Percentiles rank a stretch among this genome's conserved stretches.
These are phyloP conservation scores for Castanea crenata DNA, from an alignment of 306 rosid genomes.

Conservation along the genomic window DNA sequence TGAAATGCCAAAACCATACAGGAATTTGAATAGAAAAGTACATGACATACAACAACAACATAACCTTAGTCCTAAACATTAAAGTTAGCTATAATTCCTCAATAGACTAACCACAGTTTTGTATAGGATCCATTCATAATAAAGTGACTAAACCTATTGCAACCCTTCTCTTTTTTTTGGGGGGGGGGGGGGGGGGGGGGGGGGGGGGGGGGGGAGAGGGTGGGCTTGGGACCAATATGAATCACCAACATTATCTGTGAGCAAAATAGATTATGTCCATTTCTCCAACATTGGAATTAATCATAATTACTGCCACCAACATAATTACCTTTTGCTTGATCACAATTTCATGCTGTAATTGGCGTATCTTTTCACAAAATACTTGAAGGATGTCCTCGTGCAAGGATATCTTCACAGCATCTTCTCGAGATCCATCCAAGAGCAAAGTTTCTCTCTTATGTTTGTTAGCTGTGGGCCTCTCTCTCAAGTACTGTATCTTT, in stretches of 20 bases:
- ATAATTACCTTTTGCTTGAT: constrained; percentile 60
- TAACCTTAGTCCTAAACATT: neutral
- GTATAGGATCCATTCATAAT: too few relatives aligned
- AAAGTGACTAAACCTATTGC: too few relatives aligned
- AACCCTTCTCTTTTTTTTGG: too few relatives aligned
- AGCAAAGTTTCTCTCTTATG: constrained; percentile 39
- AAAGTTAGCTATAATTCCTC: too few relatives aligned
- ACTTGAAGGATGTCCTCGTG: constrained; percentile 71
- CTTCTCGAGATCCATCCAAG: constrained; percentile 32
- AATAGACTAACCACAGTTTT: too few relatives aligned
- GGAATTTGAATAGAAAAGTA: neutral
- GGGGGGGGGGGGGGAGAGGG: too few relatives aligned
- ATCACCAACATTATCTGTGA: too few relatives aligned
- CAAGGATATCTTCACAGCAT: constrained; percentile 40
- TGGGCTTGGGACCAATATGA: too few relatives aligned
- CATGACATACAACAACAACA: neutral
- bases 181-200: too few relatives aligned
- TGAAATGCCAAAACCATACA: neutral
- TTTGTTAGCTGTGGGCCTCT: constrained; percentile 31
- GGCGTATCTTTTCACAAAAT: constrained; percentile 60
- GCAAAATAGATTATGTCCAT: neutral
- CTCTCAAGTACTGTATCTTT: constrained; percentile 48
- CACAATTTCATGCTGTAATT: constrained; percentile 60
- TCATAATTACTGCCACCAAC: neutral
- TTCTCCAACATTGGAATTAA: neutral